Conservation (phyloP, 257 asterid genomes). For the Datura wrightii region DNA sequence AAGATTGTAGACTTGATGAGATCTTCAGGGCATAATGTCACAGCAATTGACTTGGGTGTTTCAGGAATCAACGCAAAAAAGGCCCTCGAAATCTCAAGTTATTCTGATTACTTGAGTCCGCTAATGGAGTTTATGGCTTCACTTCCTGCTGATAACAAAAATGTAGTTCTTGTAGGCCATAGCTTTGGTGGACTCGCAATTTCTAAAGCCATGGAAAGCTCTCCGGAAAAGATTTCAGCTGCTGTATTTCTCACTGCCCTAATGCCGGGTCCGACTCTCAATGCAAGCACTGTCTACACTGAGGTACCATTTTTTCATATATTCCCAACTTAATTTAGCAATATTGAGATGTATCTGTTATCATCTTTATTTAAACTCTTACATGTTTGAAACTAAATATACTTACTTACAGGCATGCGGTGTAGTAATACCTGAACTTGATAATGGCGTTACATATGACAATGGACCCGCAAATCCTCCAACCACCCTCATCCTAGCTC, state of each 20-base stretch:
- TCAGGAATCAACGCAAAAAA: constrained; percentile 42
- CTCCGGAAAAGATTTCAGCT: constrained; percentile 38
- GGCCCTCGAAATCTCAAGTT: constrained; percentile 24
- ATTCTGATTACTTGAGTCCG: constrained; percentile 42
- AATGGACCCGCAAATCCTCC: background rate
- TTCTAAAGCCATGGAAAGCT: constrained; percentile 50
- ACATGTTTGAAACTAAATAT: background rate
- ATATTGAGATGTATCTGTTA: background rate
- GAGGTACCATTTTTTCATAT: constrained; percentile 33
- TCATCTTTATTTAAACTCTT: no score
- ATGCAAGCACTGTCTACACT: background rate
- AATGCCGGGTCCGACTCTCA: constrained; percentile 41
- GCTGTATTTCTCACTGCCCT: constrained; percentile 37
- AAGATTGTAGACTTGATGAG: constrained; percentile 35
- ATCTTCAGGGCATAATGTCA: constrained; percentile 42
- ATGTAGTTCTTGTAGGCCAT: constrained; percentile 47
- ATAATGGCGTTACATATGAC: background rate
- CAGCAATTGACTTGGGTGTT: constrained; percentile 44
- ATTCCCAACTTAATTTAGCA: no score
- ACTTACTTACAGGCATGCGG: no score
- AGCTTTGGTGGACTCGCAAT: constrained; percentile 45
- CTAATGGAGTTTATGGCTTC: constrained; percentile 45
- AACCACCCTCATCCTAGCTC: background rate
- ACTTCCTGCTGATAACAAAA: constrained; percentile 28
- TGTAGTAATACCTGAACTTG: background rate